Conservation (phyloP, 1,284 basidiomycete genomes). For the Pholiota adiposa region DNA sequence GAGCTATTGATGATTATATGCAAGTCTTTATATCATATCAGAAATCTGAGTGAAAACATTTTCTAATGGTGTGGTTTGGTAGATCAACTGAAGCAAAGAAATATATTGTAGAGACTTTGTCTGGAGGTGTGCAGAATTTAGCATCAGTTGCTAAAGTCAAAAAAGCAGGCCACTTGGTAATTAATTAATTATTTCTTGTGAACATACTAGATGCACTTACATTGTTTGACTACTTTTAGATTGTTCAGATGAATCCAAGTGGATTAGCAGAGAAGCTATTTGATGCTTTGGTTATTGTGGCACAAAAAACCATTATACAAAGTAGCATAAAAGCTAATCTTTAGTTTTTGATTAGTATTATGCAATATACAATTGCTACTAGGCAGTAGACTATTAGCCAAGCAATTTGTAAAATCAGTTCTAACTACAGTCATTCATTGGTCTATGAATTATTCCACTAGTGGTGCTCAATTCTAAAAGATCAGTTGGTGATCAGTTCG, state of each 20-base stretch:
- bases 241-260: conserved; percentile 36
- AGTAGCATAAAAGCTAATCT: no score
- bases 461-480: no score
- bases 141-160: conserved; percentile 41
- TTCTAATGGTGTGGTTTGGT: neutral
- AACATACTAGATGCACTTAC: no score
- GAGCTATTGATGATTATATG: conserved; percentile 50
- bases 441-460: no score
- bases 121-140: conserved; percentile 42
- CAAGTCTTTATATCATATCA: conserved; percentile 26
- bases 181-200: conserved; percentile 13
- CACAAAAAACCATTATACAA: no score
- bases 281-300: conserved; percentile 19
- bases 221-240: conserved; percentile 21
- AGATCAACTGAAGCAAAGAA: conserved; percentile 45
- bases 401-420: no score
- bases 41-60: neutral
- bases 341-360: no score
- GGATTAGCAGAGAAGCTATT: conserved; percentile 36
- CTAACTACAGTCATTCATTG: no score
- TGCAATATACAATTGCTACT: no score
- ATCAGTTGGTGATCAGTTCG: no score
- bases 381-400: no score
- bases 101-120: conserved; percentile 39
- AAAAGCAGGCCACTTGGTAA: conserved; percentile 42